Conservation (phyloP, 1,139 yeast genomes). For the Arxiozyma bovina region DNA sequence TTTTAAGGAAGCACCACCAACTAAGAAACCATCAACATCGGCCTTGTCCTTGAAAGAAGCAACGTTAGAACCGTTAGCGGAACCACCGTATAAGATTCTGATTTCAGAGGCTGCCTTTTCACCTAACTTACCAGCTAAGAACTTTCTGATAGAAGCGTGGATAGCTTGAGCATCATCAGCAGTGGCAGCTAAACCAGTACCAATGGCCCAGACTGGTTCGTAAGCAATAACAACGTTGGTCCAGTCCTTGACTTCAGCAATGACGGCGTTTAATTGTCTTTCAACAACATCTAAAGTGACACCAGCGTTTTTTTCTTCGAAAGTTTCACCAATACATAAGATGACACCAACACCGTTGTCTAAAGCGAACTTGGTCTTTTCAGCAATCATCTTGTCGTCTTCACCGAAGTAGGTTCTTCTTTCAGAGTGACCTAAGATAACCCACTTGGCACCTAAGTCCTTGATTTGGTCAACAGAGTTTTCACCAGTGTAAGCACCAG, state of each 20-base stretch:
- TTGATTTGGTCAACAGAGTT: slow-evolving; percentile 78
- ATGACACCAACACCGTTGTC: slow-evolving; percentile 83
- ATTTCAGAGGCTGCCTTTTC: slow-evolving; percentile 62
- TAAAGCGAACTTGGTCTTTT: slow-evolving; percentile 88
- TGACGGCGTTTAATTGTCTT: slow-evolving; percentile 85
- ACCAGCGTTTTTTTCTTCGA: slow-evolving; percentile 88
- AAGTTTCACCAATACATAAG: slow-evolving; percentile 94
- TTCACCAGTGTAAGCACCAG: slow-evolving; percentile 99
- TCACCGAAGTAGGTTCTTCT: slow-evolving; percentile 93
- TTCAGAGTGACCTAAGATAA: slow-evolving; percentile 96
- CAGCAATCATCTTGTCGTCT: slow-evolving; percentile 84
- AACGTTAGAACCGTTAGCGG: slow-evolving; percentile 94
- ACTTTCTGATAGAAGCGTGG: slow-evolving; percentile 81
- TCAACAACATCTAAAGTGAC: slow-evolving; percentile 79
- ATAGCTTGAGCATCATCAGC: slow-evolving; percentile 96
- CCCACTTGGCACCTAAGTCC: slow-evolving; percentile 93
- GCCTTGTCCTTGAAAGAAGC: slow-evolving; percentile 80
- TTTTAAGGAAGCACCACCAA: slow-evolving; percentile 98
- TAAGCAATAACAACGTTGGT: slow-evolving; percentile 87
- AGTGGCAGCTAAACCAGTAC: slow-evolving; percentile 98
- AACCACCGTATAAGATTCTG: slow-evolving; percentile 97
- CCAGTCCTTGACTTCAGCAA: slow-evolving; percentile 85
- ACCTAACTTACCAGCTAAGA: slow-evolving; percentile 70
- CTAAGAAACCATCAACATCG: slow-evolving; percentile 97
- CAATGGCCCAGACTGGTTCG: slow-evolving; percentile 99